Base-by-base conservation (phyloP, 345 rosid genomes). In the Salix brachista region DNA sequence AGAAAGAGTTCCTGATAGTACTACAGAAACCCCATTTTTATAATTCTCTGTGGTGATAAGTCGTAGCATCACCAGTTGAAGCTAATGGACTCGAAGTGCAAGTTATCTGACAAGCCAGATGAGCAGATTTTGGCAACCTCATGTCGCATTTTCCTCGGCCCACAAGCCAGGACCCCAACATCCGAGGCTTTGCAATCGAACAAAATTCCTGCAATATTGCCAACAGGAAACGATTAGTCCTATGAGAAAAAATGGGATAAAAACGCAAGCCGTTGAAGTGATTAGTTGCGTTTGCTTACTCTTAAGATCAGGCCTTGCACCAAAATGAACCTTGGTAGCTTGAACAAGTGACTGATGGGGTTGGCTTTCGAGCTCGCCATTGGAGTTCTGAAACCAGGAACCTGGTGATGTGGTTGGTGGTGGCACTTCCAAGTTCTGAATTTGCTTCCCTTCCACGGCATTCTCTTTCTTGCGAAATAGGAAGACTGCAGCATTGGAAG, bases 61-160 rank as follows among this genome's bases (percentile, higher is more conserved):
- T 34, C 36, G 36, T 1, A 72, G 28, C 75, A 46, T 81, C 77
- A 81, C 83, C 83, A 81, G 42, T 52, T 69, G 72, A 81, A 81
- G 39, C 80, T 81, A 37, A 81, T 81, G 32, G 84, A 81, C 58
- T 81, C 80, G 18, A 81, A 81, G 65, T 77, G 70, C 75, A 80
- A 54, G 69, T 73, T 77, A 32, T 72, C 34, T 19, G 80, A 78
- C 12, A 62, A 48, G 19, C 78, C 75, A 67, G 77, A 68, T 1
- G 75, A 70, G 50, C 84, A 81, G 8, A 81, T 77, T 37, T 73
- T 68, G 61, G 84, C 84, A 26, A 81, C 80, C 37, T 81, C 80
- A 25, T 81, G 84, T 34, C 84, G 48, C 84, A 81, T 32, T 48
- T 50, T 18, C 71, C 58, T 81, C n/a, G 84, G 84, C n/a, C 84